These are phyloP conservation scores for Cenchrus fungigraminus DNA, from an alignment of 176 grass and related monocot genomes.

Conservation along the genomic window DNA sequence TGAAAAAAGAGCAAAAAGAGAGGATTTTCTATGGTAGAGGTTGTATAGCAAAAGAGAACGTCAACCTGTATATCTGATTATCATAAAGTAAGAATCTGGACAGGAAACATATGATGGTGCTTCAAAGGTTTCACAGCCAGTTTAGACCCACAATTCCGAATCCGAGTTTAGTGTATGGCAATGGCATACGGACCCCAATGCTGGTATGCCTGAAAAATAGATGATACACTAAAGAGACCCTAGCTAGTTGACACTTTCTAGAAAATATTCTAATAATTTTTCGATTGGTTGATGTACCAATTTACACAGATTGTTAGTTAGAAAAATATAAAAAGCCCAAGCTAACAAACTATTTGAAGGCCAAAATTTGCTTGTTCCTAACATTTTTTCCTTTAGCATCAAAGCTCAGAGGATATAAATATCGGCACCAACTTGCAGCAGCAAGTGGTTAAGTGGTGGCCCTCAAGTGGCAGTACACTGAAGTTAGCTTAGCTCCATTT, in stretches of 20 bases:
- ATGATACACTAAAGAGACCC: background rate
- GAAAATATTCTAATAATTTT: background rate
- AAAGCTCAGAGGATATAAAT: background rate
- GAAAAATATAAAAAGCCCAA: background rate
- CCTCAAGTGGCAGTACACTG: background rate
- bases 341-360: conserved; percentile 6
- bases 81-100: conserved; percentile 3
- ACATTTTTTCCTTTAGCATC: background rate
- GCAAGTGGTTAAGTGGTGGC: background rate
- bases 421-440: background rate
- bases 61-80: background rate
- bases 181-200: background rate
- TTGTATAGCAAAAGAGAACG: background rate
- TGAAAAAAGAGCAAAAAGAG: background rate
- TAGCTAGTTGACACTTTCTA: background rate
- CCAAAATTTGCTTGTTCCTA: background rate
- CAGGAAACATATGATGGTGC: background rate
- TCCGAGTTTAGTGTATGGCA: background rate
- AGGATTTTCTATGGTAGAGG: background rate
- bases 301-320: background rate
- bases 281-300: background rate
- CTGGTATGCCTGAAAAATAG: conserved; percentile 5
- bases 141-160: background rate
- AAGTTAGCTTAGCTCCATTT: background rate
- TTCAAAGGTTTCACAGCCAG: background rate